Evolutionary conservation across 1,284 basidiomycete genomes (phyloP).

Genomic region (Rhodotorula sp.): DNA sequence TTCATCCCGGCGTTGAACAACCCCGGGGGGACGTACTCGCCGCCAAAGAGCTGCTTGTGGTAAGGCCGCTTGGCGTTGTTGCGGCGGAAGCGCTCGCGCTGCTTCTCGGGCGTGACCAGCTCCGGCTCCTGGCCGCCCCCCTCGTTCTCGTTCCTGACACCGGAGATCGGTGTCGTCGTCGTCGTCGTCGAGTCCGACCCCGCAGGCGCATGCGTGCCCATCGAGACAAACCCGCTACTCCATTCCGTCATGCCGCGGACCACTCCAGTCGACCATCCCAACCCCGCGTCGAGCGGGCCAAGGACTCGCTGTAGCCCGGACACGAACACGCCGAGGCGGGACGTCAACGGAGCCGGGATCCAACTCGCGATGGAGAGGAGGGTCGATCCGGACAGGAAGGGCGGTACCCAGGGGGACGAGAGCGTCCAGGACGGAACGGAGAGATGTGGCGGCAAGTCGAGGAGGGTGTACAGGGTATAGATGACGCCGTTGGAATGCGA

Average conservation of each 20-base stretch:
- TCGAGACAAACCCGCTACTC: slow-evolving; percentile 1
- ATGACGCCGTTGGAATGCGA: slow-evolving; percentile 36
- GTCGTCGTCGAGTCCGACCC: not conserved
- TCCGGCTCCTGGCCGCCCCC: not conserved
- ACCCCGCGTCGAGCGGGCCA: not conserved
- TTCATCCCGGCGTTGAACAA: slow-evolving; percentile 17
- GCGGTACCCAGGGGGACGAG: slow-evolving; percentile 22
- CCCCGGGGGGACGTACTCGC: not conserved
- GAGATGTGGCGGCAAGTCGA: slow-evolving; percentile 3
- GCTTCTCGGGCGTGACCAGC: not conserved
- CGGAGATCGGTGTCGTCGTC: not conserved
- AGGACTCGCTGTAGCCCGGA: not conserved
- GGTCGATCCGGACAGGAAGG: slow-evolving; percentile 11
- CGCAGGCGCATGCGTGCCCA: not conserved
- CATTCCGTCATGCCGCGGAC: not conserved
- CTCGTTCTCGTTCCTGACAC: not conserved
- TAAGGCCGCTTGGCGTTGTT: slow-evolving; percentile 4
- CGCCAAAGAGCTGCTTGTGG: slow-evolving; percentile 13
- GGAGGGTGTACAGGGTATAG: slow-evolving; percentile 27
- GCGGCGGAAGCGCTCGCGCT: slow-evolving; percentile 5
- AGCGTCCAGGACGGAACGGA: slow-evolving; percentile 13
- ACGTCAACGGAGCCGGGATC: slow-evolving; percentile 15
- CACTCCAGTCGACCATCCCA: slow-evolving; percentile 1
- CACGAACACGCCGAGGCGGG: slow-evolving; percentile 6
- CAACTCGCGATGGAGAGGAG: slow-evolving; percentile 16